Evolutionary conservation across 2,329 filamentous ascomycete species (phyloP), one percentile per base, ranked within the genome.

Genomic region (Hymenoscyphus fructigenus): DNA sequence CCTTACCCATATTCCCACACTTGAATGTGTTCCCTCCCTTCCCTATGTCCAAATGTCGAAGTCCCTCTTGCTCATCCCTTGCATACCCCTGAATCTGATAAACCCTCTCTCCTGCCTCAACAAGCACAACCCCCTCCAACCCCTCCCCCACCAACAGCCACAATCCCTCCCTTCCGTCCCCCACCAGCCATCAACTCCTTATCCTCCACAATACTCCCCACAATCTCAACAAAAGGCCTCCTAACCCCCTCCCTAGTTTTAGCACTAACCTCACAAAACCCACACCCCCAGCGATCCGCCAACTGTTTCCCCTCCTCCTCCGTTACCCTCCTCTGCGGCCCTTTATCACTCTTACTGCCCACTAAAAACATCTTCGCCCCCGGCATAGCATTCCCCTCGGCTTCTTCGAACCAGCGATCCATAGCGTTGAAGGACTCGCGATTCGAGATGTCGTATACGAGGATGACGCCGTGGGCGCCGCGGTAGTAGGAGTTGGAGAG

Each of bases 401-500:
- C 83, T 72, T 85, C 83, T 56, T 82, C 79, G 68, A 84, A 83
- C 83, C 83, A 86, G 59, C 78, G 76, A 57, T 82, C 81, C 81
- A 85, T 83, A 59, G 79, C 78, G 28, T 79, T 72, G 70, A 85
- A 85, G 63, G 79, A 82, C 59, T 82, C 79, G 36, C 82, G 75
- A 74, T 90, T 88, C 32, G 91, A 89, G 65, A 98, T 83, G 77
- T 99, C 95, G 83, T 98, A 99, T 69, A 98, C 88, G 66, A 99
- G 84, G 60, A 99, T 90, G n/a, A 94, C 94, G 70, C 94, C 95
- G 4, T 95, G 94, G 1, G 95, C 95, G 68, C 94, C 94, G 74
- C 95, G 90, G 78, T 99, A 98, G 80, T 98, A 99, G 56, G 91
- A 95, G 69, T 95, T 86, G 29, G 92, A 96, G 47, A 98, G 93